These are phyloP conservation scores for Diaporthe citriasiana DNA, from an alignment of 2,329 filamentous ascomycete species.

Conservation along the genomic window DNA sequence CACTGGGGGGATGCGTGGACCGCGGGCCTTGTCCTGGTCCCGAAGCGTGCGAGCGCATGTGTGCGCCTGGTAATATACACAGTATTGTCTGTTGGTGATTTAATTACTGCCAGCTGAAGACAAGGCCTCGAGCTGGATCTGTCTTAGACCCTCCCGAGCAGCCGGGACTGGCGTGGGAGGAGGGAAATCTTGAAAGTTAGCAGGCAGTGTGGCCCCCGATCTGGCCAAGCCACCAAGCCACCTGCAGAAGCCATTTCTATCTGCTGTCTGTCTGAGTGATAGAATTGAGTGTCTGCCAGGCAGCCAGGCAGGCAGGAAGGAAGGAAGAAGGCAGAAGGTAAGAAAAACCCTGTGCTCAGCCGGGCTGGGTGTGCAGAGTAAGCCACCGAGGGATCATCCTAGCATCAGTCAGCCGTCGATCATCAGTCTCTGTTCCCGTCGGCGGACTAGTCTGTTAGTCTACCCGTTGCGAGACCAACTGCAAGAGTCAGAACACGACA, in stretches of 20 bases:
- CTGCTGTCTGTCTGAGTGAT: neutral
- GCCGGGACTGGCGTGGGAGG: constrained; percentile 12
- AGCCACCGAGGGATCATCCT: constrained; percentile 19
- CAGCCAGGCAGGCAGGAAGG: neutral
- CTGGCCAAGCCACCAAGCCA: constrained; percentile 13
- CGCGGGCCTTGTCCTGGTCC: constrained; percentile 42
- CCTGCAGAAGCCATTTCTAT: constrained; percentile 1
- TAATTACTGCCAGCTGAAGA: neutral
- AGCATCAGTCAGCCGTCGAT: constrained; percentile 33
- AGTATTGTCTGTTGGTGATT: neutral
- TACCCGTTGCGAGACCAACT: constrained; percentile 34
- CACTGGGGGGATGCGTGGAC: constrained; percentile 35
- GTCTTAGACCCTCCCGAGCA: constrained; percentile 28
- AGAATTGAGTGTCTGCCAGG: neutral
- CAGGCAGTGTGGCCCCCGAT: neutral
- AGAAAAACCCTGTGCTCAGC: constrained; percentile 22
- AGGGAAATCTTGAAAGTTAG: constrained; percentile 3
- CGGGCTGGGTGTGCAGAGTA: constrained; percentile 5
- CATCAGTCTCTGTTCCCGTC: constrained; percentile 26
- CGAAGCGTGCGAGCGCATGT: neutral
- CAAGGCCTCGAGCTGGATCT: neutral
- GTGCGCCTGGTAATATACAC: constrained; percentile 1
- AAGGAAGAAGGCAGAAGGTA: neutral
- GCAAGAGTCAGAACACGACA: constrained; percentile 34
- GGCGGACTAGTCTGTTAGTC: constrained; percentile 5